Evolutionary conservation across 176 grass and related monocot genomes (phyloP), one percentile per base, ranked within the genome.

Genomic region (Oryza brachyantha): DNA sequence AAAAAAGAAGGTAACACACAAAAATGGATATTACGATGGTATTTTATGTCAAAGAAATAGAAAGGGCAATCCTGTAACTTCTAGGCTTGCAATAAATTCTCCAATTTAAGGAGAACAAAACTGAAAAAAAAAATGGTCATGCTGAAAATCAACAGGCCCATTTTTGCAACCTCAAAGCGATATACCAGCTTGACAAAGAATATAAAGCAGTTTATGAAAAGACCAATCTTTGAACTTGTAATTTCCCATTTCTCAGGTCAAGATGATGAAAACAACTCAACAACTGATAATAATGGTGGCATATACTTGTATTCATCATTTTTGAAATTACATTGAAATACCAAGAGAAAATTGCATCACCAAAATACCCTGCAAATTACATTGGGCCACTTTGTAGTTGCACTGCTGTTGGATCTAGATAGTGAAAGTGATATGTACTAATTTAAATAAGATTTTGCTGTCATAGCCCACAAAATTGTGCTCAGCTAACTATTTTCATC

Each of bases 241-340:
- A 42, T 7, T 43, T 82, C 27, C 43, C 19, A 19, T 17, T 54
- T 54, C 79, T 68, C 67, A 88, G 50, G 66, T 32, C 7, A 60
- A 66, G 28, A 66, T 8, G 17, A 74, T 27, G 5, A 74, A 74
- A 79, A 68, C 2, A 84, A 74, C 17, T 61, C 41, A 13, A 13
- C 21, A 38, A 39, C n/a, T 38, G 16, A 65, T 66, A 42, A 40
- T 43, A 50, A 60, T 60, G 24, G 48, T 52, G 46, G 17, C 48
- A 52, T n/a, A 40, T 54, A 76, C 64, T 84, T 39, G 38, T 38
- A 78, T 73, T 79, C 52, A 57, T 24, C 13, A 85, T 46, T 54
- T 54, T 34, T 71, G 26, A 73, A 31, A 52, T 31, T 66, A 81
- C 0, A 69, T 22, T 29, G 28, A 3, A 79, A 13, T 7, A 83